These are phyloP conservation scores for Pyrenochaeta sp. DNA, from an alignment of 2,329 filamentous ascomycete genomes.

Conservation along the genomic window DNA sequence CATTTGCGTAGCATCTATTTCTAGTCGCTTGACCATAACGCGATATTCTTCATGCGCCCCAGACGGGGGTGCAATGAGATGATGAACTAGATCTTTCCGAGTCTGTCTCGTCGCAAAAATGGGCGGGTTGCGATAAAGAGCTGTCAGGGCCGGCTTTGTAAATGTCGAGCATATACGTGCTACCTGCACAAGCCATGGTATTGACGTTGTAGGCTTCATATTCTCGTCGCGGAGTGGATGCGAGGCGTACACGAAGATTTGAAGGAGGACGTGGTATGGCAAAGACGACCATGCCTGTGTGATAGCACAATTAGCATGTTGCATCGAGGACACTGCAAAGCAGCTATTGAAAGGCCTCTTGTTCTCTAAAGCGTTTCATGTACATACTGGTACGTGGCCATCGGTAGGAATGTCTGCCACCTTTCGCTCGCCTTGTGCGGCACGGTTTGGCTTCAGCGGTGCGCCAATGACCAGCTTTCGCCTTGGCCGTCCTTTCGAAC, in stretches of 20 bases:
- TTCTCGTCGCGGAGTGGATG: constrained; percentile 62
- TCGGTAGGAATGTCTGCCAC: constrained; percentile 33
- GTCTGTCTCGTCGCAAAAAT: constrained; percentile 63
- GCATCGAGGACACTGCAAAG: not conserved
- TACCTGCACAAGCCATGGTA: constrained; percentile 71
- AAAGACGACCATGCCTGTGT: constrained; percentile 54
- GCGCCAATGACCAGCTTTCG: constrained; percentile 32
- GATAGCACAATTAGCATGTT: not conserved
- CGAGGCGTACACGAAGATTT: constrained; percentile 75
- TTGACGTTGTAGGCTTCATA: constrained; percentile 54
- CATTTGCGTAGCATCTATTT: constrained; percentile 70
- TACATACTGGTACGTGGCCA: constrained; percentile 28
- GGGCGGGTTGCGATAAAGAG: constrained; percentile 74
- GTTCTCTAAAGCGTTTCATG: not conserved
- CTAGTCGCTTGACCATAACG: constrained; percentile 74
- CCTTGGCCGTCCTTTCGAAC: constrained; percentile 13
- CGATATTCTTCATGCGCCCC: constrained; percentile 65
- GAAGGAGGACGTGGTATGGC: constrained; percentile 73
- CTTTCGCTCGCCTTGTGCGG: constrained; percentile 5
- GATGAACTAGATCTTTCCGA: constrained; percentile 54
- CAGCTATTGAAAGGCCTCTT: not conserved
- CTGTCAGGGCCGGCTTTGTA: constrained; percentile 75
- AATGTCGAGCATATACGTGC: constrained; percentile 70
- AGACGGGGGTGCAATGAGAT: constrained; percentile 62
- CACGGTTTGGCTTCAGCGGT: constrained; percentile 34